Percentiles rank a stretch among this genome's conserved stretches.
These are phyloP conservation scores for Fusarium sp. DNA, from an alignment of 2,329 filamentous ascomycete genomes.

Conservation along the genomic window DNA sequence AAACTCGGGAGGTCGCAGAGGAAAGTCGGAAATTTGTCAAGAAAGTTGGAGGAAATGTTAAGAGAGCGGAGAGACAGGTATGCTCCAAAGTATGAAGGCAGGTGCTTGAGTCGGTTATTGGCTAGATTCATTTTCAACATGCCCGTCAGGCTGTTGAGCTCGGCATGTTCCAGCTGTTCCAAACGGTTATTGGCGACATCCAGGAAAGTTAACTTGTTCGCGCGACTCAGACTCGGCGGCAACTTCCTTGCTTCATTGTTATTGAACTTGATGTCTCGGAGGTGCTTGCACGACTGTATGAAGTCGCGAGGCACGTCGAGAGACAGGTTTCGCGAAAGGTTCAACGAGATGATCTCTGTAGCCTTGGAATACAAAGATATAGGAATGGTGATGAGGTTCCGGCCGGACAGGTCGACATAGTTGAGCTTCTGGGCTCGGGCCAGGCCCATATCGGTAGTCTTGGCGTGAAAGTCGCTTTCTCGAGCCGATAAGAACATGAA, in stretches of 20 bases:
- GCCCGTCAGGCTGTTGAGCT: slow-evolving; percentile 81
- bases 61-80: slow-evolving; percentile 86
- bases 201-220: slow-evolving; percentile 86
- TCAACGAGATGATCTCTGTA: slow-evolving; percentile 92
- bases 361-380: slow-evolving; percentile 95
- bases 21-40: slow-evolving; percentile 88
- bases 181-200: slow-evolving; percentile 96
- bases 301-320: slow-evolving; percentile 96
- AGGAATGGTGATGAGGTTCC: slow-evolving; percentile 94
- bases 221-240: slow-evolving; percentile 86
- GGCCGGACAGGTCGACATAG: slow-evolving; percentile 91
- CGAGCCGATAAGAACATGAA: slow-evolving; percentile 95
- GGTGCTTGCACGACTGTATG: slow-evolving; percentile 90
- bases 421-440: slow-evolving; percentile 91
- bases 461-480: slow-evolving; percentile 83
- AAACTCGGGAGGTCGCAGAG: slow-evolving; percentile 86
- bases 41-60: slow-evolving; percentile 94
- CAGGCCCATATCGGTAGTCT: slow-evolving; percentile 82
- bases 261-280: slow-evolving; percentile 95
- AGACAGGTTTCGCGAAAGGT: slow-evolving; percentile 92
- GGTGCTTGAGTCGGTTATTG: slow-evolving; percentile 87
- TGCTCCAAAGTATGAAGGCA: slow-evolving; percentile 86
- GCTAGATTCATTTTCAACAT: slow-evolving; percentile 92
- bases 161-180: slow-evolving; percentile 88
- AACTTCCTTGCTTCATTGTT: slow-evolving; percentile 93